phyloP scores from a whole-genome alignment of 164 flowering plant species.

The Chloranthus sessilifolius region DNA sequence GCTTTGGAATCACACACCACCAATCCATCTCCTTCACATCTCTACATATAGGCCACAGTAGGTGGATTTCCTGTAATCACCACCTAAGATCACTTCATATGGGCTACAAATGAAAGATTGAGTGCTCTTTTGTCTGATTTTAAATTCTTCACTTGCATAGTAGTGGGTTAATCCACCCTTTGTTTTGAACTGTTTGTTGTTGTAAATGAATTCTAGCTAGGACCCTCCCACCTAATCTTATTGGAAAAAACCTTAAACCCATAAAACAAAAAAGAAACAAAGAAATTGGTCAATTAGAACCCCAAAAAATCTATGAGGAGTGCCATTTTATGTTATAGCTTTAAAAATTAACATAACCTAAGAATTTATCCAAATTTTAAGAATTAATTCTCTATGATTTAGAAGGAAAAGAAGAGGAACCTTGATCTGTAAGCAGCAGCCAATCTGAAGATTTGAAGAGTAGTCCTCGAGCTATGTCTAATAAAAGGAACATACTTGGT shows the following conservation, averaged over 20 bases:
- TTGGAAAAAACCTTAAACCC: constrained; percentile 54
- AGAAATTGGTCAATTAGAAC: background rate
- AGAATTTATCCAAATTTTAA: too few species aligned
- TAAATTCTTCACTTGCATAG: constrained; percentile 72
- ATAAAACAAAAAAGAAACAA: background rate
- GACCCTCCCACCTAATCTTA: constrained; percentile 56
- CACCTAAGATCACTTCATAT: constrained; percentile 56
- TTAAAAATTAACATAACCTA: too few species aligned
- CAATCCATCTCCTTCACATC: constrained; percentile 37
- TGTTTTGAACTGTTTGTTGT: constrained; percentile 65
- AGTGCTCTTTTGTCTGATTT: constrained; percentile 55
- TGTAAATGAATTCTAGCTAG: constrained; percentile 84
- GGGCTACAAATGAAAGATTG: constrained; percentile 86
- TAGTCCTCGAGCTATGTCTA: constrained; percentile 60
- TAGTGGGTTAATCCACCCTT: constrained; percentile 75
- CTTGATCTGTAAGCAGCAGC: constrained; percentile 89
- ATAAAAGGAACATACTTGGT: constrained; percentile 84
- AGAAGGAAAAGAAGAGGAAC: constrained; percentile 20
- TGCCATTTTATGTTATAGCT: too few species aligned
- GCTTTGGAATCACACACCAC: constrained; percentile 50
- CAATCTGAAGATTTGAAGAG: constrained; percentile 63
- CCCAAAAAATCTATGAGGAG: too few species aligned
- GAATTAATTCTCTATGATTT: background rate
- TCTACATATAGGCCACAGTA: constrained; percentile 73
- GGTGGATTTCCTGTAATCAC: constrained; percentile 68